phyloP scores from a whole-genome alignment of 2,329 filamentous ascomycete species.

The Tolypocladium cylindrosporum region DNA sequence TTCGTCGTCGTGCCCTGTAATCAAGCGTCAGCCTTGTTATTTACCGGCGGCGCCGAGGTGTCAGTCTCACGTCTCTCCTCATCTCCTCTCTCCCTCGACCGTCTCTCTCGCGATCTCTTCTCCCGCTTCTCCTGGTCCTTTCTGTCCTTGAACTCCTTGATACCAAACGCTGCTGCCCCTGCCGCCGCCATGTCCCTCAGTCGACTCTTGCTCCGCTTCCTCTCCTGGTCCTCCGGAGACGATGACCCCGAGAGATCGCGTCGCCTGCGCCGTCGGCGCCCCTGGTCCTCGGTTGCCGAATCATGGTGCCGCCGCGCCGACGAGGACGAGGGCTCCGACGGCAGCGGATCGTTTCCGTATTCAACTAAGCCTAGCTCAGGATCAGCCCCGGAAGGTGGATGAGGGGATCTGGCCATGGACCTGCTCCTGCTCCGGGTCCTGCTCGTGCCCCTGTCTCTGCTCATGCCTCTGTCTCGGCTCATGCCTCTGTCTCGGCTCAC shows the following conservation, averaged over 20 bases:
- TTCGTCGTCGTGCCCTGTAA: slow-evolving; percentile 26
- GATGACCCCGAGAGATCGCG: slow-evolving; percentile 25
- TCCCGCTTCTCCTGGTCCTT: slow-evolving; percentile 32
- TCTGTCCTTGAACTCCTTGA: slow-evolving; percentile 48
- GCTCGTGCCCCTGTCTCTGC: slow-evolving; percentile 24
- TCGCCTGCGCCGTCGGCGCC: slow-evolving; percentile 27
- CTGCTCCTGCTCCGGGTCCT: slow-evolving; percentile 34
- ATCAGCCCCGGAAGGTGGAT: slow-evolving; percentile 47
- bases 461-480: slow-evolving; percentile 15
- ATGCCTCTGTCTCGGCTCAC: slow-evolving; percentile 14
- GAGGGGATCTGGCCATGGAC: slow-evolving; percentile 39
- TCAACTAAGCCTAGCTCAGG: slow-evolving; percentile 59
- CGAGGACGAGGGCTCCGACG: slow-evolving; percentile 25
- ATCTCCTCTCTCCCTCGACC: slow-evolving; percentile 20
- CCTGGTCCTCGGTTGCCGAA: slow-evolving; percentile 35
- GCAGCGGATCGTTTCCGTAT: slow-evolving; percentile 51
- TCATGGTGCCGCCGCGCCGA: slow-evolving; percentile 31
- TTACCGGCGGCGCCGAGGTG: slow-evolving; percentile 2
- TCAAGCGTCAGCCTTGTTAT: not conserved
- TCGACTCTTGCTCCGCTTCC: slow-evolving; percentile 43
- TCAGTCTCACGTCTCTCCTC: slow-evolving; percentile 15
- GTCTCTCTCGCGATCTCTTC: slow-evolving; percentile 21
- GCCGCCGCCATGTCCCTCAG: slow-evolving; percentile 46
- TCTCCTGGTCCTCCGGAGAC: slow-evolving; percentile 21
- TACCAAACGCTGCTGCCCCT: slow-evolving; percentile 51